phyloP scores from a whole-genome alignment of 129 eudicot genomes.

The Kitagawia praeruptora region DNA sequence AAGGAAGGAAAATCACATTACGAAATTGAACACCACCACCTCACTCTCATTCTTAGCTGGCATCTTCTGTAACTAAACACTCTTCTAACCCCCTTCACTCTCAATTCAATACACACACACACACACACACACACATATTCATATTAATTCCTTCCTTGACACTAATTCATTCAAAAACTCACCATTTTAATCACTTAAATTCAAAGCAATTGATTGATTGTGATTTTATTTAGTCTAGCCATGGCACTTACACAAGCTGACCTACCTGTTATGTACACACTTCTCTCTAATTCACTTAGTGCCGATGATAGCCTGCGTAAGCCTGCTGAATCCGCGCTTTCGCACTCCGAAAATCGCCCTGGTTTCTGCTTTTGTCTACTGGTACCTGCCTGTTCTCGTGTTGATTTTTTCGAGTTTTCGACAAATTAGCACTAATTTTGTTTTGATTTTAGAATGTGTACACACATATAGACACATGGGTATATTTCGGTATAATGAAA shows the following conservation, averaged over 20 bases:
- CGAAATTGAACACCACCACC: not conserved
- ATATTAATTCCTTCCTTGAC: not conserved
- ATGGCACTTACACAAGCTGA: conserved; percentile 85
- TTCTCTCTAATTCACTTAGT: conserved; percentile 69
- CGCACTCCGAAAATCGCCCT: conserved; percentile 74
- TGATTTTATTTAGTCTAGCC: not conserved
- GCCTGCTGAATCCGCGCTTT: conserved; percentile 71
- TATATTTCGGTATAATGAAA: not conserved
- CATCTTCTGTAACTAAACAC: not conserved
- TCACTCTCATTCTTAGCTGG: too few relatives aligned
- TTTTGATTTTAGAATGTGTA: conserved; percentile 16
- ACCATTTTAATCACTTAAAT: not conserved
- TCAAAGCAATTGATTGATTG: not conserved
- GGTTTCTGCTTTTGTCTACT: conserved; percentile 57
- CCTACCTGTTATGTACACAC: conserved; percentile 74
- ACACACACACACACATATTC: not conserved
- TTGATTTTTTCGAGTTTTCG: not conserved
- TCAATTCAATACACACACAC: not conserved
- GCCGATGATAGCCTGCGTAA: conserved; percentile 60
- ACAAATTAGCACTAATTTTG: not conserved
- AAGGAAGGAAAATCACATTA: not conserved
- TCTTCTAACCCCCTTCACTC: not conserved
- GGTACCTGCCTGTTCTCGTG: conserved; percentile 30
- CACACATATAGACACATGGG: not conserved
- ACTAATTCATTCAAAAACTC: not conserved